These are phyloP conservation scores for Spinellus fusiger DNA, from an alignment of 192 early-diverging fungal genomes.

Conservation along the genomic window DNA sequence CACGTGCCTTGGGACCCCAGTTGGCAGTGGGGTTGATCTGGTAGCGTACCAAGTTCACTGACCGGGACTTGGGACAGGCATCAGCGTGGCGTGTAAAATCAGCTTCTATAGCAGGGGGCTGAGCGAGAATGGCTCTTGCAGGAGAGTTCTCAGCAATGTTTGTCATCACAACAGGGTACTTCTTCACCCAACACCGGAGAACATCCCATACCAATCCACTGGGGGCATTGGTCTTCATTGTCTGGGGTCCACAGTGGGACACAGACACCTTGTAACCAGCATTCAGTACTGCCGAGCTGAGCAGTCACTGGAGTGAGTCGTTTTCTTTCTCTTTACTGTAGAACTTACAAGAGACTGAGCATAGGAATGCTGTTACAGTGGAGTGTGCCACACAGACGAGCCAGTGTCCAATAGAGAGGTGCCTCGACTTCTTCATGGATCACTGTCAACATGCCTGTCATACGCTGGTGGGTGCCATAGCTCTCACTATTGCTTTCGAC, in stretches of 20 bases:
- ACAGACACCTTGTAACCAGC: conserved; percentile 83
- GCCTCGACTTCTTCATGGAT: conserved; percentile 68
- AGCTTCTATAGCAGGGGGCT: conserved; percentile 48
- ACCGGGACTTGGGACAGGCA: conserved; percentile 68
- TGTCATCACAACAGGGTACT: conserved; percentile 61
- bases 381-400: conserved; percentile 61
- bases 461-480: conserved; percentile 81
- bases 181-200: conserved; percentile 70
- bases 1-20: conserved; percentile 95
- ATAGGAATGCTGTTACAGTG: conserved; percentile 72
- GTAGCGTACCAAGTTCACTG: conserved; percentile 82
- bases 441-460: conserved; percentile 94
- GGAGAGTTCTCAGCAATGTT: conserved; percentile 62
- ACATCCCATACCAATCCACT: conserved; percentile 86
- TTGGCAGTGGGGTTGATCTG: conserved; percentile 93
- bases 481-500: conserved; percentile 49
- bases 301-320: no score
- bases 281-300: conserved; percentile 87
- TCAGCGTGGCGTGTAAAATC: conserved; percentile 73
- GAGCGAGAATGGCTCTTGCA: conserved; percentile 59
- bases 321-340: not conserved
- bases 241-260: conserved; percentile 71
- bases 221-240: conserved; percentile 94
- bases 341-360: conserved; percentile 52
- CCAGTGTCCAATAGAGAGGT: conserved; percentile 80